Evolutionary conservation across 192 early-diverging fungal species (phyloP), one percentile per base, ranked within the genome.

Genomic region (Entophlyctis helioformis): DNA sequence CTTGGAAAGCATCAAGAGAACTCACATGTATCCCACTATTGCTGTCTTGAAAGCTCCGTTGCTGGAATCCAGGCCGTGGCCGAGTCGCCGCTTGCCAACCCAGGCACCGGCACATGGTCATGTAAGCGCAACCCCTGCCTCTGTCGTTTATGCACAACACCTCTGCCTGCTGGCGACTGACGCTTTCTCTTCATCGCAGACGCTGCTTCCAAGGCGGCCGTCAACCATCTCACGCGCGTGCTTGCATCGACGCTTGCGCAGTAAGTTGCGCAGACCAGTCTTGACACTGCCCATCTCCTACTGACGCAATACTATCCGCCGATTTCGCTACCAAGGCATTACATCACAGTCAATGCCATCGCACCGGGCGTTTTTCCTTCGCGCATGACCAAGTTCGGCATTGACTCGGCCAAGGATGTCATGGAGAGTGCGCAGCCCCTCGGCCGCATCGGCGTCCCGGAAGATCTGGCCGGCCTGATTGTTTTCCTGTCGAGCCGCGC

Each of bases 391-490:
- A 42, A 42, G 32, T 68, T 53, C 39, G 63, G 63, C 4, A 51
- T 66, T 32, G 55, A 64, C 7, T 9, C 63, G 39, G 45, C 23
- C 22, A 11, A 27, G 12, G 51, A 57, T 21, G 45, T 15, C 8
- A 40, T 63, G 34, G 43, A 53, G 32, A 16, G 19, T 6, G n/a
- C 25, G 16, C 51, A 60, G 31, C 52, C 48, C 1, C 39, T 54
- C 20, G 72, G 74, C 12, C 72, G 90, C 16, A 83, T 97, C 49
- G 93, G 94, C 0, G 54, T 56, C 12, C 61, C 84, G 1, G 74
- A 84, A 53, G 91, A 95, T 65, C 84, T 95, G 69, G 89, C 85
- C 36, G 93, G 84, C 16, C 65, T 85, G 1, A 75, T 79, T 20
- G 61, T 96, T 20, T 96, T 84, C 55, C 59, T 93, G 46, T 73